Percentiles rank a stretch among this genome's conserved stretches.
phyloP scores from a whole-genome alignment of 108 stramenopile species.

The Mayamaea pseudoterrestris region DNA sequence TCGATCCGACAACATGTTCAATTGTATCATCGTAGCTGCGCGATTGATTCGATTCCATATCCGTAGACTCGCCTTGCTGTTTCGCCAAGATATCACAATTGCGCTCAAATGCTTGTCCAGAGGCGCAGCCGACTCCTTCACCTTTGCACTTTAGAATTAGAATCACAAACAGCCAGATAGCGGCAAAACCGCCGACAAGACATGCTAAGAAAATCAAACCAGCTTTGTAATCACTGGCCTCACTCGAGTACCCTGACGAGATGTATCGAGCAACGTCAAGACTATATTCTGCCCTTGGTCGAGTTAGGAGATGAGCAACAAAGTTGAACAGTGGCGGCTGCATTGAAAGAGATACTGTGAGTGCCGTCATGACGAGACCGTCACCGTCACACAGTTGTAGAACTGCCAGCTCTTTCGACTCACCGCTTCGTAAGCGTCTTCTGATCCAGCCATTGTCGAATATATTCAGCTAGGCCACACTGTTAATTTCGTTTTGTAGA shows the following conservation, averaged over 20 bases:
- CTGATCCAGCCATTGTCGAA: background rate
- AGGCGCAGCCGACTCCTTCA: conserved; percentile 36
- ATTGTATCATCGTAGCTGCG: background rate
- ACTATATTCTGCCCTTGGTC: conserved; percentile 5
- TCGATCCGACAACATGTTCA: background rate
- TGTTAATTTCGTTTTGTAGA: no score
- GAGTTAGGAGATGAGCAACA: background rate
- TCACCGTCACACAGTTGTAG: no score
- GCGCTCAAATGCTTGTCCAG: conserved; percentile 22
- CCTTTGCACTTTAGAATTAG: conserved; percentile 26
- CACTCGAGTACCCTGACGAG: no score
- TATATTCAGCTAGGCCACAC: no score
- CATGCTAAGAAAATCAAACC: conserved; percentile 20
- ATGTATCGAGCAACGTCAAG: conserved; percentile 18
- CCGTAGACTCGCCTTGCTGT: background rate
- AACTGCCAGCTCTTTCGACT: no score
- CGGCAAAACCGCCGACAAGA: conserved; percentile 12
- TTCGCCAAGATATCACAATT: background rate
- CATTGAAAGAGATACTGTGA: background rate
- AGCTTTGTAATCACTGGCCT: no score
- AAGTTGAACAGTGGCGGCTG: background rate
- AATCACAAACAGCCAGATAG: conserved; percentile 26
- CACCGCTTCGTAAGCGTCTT: conserved; percentile 2
- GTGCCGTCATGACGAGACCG: no score
- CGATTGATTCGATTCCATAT: conserved; percentile 1